Evolutionary conservation across 768 basidiomycete species (phyloP), one percentile per base, ranked within the genome.

Genomic region (Leucosporidium yakuticum): DNA sequence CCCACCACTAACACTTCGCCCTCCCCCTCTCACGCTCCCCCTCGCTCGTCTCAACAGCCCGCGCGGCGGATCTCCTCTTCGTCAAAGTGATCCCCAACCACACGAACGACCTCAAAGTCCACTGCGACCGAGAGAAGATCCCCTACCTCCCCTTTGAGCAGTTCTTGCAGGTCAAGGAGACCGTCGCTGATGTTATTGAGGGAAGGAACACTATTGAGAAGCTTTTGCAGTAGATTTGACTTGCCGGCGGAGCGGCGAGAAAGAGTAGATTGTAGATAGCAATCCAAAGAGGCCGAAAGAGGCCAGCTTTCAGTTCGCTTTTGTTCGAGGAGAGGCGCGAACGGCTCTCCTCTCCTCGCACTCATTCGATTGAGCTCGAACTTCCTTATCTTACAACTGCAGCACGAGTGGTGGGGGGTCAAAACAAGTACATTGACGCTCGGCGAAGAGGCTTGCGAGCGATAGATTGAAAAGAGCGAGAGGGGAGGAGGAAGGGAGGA

Each of bases 31-130:
- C 21, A 2, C 27, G 3, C 32, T 23, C n/a, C 39, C 67, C 57
- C 77, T 90, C 93, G 96, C 90, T 14, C n/a, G n/a, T n/a, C n/a
- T n/a, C n/a, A n/a, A 95, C 96, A 4, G 96, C 96, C 0, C 83
- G 82, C 65, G 90, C 94, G 74, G 92, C 96, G 23, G 93, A 98
- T 78, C 80, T 93, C 25, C 83, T 99, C n/a, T 97, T 98, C 76
- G 92, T 94, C 70, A 98, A 97, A 79, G 75, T 79, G 64, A 77
- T 78, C 69, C 70, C 75, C 0, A 76, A 25, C 60, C 65, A 69
- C 67, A 68, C 65, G 73, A 96, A 94, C 75, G 93, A 97, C 76
- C 82, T 99, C 17, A 86, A 87, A 64, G 82, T 82, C 20, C 95
- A 91, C 79, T 97, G 94, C 81, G 83, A 80, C 60, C 82, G 85